Conservation (phyloP, 371 early-diverging fungal species). For the Dipsacomyces acuminosporus region DNA sequence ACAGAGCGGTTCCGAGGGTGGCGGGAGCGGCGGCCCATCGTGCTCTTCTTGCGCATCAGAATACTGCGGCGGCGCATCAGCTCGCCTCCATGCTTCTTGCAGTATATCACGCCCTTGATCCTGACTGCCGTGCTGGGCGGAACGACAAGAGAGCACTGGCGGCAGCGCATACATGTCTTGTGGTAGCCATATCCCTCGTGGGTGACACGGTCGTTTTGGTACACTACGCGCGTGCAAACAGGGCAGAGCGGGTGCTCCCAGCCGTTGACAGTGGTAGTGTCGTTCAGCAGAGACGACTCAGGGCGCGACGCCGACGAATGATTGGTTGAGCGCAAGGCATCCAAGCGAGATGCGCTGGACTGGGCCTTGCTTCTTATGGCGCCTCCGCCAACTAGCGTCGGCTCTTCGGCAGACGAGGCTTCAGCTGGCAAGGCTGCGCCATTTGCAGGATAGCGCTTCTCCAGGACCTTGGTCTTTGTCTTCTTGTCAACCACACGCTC, state of each 20-base stretch:
- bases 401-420: background rate
- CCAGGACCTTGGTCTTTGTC: constrained; percentile 46
- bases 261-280: constrained; percentile 45
- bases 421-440: background rate
- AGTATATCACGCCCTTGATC: constrained; percentile 47
- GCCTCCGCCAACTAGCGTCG: constrained; percentile 37
- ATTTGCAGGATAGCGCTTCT: constrained; percentile 46
- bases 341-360: constrained; percentile 12
- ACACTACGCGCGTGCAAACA: constrained; percentile 36
- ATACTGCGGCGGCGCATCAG: constrained; percentile 48
- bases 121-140: constrained; percentile 35
- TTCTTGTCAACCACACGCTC: constrained; percentile 48
- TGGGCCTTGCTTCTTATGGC: constrained; percentile 1
- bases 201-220: constrained; percentile 44
- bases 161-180: constrained; percentile 48
- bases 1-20: constrained; percentile 22
- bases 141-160: constrained; percentile 42
- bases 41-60: constrained; percentile 49
- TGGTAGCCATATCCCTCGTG: constrained; percentile 51
- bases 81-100: constrained; percentile 46
- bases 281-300: constrained; percentile 41
- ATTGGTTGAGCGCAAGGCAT: constrained; percentile 12
- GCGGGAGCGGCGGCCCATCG: constrained; percentile 45
- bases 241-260: constrained; percentile 50
- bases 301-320: constrained; percentile 35